These are phyloP conservation scores for Dictyostelium purpureum DNA, from an alignment of 78 protist genomes.

Conservation along the genomic window DNA sequence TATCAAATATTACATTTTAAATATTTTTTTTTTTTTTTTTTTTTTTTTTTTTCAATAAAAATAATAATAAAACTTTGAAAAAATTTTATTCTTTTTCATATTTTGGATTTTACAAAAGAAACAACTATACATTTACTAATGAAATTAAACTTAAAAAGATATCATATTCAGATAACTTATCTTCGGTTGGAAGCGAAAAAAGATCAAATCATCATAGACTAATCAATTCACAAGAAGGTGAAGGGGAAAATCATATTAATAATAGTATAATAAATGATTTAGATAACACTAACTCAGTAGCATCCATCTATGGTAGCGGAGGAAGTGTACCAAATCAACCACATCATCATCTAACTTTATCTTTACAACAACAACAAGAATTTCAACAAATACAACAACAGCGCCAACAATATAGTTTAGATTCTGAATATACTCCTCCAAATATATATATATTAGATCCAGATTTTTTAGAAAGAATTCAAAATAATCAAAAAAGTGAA, in stretches of 20 bases:
- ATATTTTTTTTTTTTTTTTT: neutral
- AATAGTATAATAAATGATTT: conserved; percentile 3
- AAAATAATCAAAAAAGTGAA: neutral
- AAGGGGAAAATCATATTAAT: neutral
- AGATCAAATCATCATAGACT: neutral
- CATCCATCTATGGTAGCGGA: neutral
- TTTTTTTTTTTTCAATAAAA: neutral
- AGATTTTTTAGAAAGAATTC: neutral
- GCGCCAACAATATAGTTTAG: neutral
- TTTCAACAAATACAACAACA: conserved; percentile 10
- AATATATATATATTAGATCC: conserved; percentile 25
- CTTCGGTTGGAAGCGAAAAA: conserved; percentile 3
- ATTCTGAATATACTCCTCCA: neutral
- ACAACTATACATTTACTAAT: neutral
- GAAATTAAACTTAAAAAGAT: conserved; percentile 28
- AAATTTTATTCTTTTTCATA: neutral
- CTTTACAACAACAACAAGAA: neutral
- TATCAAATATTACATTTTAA: neutral
- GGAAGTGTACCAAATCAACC: neutral
- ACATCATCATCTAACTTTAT: neutral
- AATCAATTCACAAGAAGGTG: neutral
- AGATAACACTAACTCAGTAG: neutral
- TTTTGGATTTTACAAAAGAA: neutral
- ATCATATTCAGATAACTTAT: conserved; percentile 24
- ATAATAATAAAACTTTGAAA: neutral